Evolutionary conservation across 2,329 filamentous ascomycete species (phyloP), one percentile per base, ranked within the genome.

Genomic region (Aspergillus luchuensis): DNA sequence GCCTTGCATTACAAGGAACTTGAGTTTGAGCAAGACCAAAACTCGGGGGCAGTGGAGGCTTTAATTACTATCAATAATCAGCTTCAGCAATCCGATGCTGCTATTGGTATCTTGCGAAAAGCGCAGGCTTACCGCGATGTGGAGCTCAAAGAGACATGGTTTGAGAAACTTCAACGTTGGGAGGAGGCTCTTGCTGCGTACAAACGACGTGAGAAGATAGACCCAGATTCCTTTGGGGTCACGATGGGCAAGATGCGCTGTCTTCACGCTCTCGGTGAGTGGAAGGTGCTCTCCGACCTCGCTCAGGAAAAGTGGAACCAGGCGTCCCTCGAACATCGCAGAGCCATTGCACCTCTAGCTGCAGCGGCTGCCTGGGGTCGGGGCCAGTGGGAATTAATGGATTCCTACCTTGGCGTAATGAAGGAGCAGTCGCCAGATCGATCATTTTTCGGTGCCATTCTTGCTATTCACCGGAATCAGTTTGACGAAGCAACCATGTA

Each of bases 191-290:
- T 99, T 58, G 87, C 89, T 49, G 96, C 95, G 51, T 98, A 98
- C 72, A 91, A 95, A 69, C 89, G 91, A 72, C 90, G 94, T 48
- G 94, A 97, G 70, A 78, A 81, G 55, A 88, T 92, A 66, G 83
- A 91, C 30, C 85, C 86, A 30, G 86, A 89, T 63, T 92, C 92
- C 0, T 92, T 99, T 62, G 95, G 98, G 62, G 92, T 99, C 57
- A 92, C 96, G 36, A 98, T 99, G 93, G 95, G 95, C 67, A 99
- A 99, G 79, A 99, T 99, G 95, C 89, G 95, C 51, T 99, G 95
- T 83, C 80, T 98, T 65, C 95, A 99, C 74, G 96, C 95, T 8
- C 84, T 99, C 38, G 95, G 95, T 63, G 95, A 99, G 76, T 99
- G 95, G 95, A 96, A 98, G 67, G 88, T 92, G 4, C 83, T 99